Evolutionary conservation across 495 filamentous ascomycete genomes (phyloP), one percentile per base, ranked within the genome.

Genomic region (Lophiotrema nucula): DNA sequence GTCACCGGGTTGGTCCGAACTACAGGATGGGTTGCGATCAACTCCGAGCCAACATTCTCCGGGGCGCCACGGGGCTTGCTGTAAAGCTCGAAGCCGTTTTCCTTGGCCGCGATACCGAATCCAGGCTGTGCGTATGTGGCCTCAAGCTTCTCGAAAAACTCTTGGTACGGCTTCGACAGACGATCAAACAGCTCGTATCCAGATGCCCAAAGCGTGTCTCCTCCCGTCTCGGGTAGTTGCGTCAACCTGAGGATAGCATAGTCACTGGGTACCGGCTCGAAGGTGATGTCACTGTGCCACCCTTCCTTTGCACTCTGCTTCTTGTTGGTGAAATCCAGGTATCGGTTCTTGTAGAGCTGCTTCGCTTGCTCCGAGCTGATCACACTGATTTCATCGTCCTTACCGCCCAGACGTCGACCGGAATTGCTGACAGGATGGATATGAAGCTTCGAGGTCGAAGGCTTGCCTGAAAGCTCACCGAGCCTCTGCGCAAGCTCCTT

Each of bases 1-100:
- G 88, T 89, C 0, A 90, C 84, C 0, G 89, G 88, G 68, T 92
- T 89, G n/a, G 88, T 91, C 8, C 89, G 84, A 23, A 91, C 74
- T 1, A 90, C 81, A 0, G 87, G 85, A 69, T 92, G 88, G 13
- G 82, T 70, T 2, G 87, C 84, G 21, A 72, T 77, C 3, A 92
- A 72, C 12, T 79, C 74, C 2, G 75, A 75, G 39, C 86, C 89
- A 0, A 80, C 70, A 66, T 92, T 92, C 65, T 84, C 81, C 0
- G 88, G 88, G 0, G 81, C 74, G 5, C 88, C 88, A 6, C 88
- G 67, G 1, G 48, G 38, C 28, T 54, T 58, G 33, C 25, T 70
- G 62, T 80, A 84, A 27, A 91, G 61, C 28, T 76, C 59, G 69
- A 84, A 84, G 19, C 75, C 75, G 61, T 79, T 79, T 10, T 76